Conservation (phyloP, 768 basidiomycete species). For the Pulveroboletus sp. region DNA sequence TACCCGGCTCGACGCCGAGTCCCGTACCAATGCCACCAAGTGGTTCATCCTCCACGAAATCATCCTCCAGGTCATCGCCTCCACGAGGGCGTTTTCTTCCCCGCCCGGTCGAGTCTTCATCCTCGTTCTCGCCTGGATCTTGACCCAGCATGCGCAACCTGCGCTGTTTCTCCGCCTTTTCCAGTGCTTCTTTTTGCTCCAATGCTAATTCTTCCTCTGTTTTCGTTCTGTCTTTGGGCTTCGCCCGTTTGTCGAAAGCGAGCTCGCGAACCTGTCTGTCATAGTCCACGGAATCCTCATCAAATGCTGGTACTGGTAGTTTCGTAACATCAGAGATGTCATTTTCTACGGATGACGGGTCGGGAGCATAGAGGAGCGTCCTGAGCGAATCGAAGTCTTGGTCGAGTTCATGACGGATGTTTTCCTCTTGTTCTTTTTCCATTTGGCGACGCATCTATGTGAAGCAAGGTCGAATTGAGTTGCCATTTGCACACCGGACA, state of each 20-base stretch:
- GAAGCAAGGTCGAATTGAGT: neutral
- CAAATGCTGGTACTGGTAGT: neutral
- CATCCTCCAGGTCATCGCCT: slow-evolving; percentile 91
- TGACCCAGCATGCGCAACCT: slow-evolving; percentile 83
- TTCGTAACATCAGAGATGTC: slow-evolving; percentile 23
- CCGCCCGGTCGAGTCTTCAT: slow-evolving; percentile 40
- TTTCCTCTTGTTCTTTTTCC: slow-evolving; percentile 81
- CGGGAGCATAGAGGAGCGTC: slow-evolving; percentile 60
- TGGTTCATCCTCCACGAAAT: slow-evolving; percentile 51
- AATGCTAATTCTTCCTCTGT: slow-evolving; percentile 92
- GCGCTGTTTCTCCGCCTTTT: slow-evolving; percentile 79
- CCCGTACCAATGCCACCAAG: slow-evolving; percentile 32
- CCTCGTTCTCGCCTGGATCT: slow-evolving; percentile 63
- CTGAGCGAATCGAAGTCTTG: slow-evolving; percentile 80
- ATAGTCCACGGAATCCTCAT: slow-evolving; percentile 58
- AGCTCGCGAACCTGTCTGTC: slow-evolving; percentile 90
- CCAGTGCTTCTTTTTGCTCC: slow-evolving; percentile 82
- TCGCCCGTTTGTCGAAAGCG: slow-evolving; percentile 88
- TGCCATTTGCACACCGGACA: neutral
- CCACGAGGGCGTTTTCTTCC: slow-evolving; percentile 55
- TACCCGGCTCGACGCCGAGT: slow-evolving; percentile 38
- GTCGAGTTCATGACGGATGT: slow-evolving; percentile 84
- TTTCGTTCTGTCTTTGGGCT: slow-evolving; percentile 92
- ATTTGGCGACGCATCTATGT: slow-evolving; percentile 82
- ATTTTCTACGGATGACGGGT: slow-evolving; percentile 41